phyloP scores from a whole-genome alignment of 73 alveolate genomes.

The Paramecium sonneborni region DNA sequence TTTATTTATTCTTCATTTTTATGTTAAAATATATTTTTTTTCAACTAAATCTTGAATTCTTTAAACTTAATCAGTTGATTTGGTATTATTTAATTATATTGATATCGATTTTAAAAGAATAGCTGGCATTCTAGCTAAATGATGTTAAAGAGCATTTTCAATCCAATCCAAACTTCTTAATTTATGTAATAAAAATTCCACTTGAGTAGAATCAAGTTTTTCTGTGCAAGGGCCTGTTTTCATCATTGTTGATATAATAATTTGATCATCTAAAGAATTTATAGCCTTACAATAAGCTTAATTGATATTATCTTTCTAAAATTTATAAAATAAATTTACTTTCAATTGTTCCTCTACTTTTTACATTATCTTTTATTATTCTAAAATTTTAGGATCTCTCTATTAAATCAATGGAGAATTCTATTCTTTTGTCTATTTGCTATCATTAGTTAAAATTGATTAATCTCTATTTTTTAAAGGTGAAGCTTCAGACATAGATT shows the following conservation, averaged over 20 bases:
- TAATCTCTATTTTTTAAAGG: neutral
- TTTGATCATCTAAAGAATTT: slow-evolving; percentile 24
- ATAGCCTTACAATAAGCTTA: slow-evolving; percentile 39
- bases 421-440: neutral
- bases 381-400: neutral
- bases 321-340: neutral
- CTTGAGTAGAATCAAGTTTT: slow-evolving; percentile 31
- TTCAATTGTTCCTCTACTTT: slow-evolving; percentile 29
- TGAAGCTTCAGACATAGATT: neutral
- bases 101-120: slow-evolving; percentile 11
- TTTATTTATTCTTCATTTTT: neutral
- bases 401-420: neutral
- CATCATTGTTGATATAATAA: slow-evolving; percentile 50
- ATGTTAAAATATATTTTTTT: neutral
- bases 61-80: neutral
- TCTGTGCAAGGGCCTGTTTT: slow-evolving; percentile 54
- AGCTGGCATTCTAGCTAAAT: slow-evolving; percentile 50
- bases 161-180: slow-evolving; percentile 47
- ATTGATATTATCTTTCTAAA: slow-evolving; percentile 27
- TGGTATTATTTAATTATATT: neutral
- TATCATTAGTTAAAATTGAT: neutral
- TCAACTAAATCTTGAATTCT: neutral
- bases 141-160: slow-evolving; percentile 43
- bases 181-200: slow-evolving; percentile 33
- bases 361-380: neutral